A percentile compares a stretch with the other conserved stretches of the same genome.
Conservation (phyloP, 2,329 filamentous ascomycete species). For the Fusarium tanahbumbuense region DNA sequence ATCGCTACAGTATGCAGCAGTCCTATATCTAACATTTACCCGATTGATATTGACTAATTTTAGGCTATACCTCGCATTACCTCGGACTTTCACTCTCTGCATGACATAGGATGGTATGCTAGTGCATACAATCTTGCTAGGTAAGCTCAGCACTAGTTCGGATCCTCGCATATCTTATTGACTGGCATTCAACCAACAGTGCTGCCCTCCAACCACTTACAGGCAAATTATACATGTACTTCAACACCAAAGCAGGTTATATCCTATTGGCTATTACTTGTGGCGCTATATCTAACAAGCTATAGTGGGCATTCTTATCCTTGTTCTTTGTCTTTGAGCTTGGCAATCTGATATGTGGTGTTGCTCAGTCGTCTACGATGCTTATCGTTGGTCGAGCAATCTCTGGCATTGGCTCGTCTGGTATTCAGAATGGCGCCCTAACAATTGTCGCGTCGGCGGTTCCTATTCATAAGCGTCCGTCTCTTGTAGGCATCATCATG, state of each 20-base stretch:
- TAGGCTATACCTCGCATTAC: conserved; percentile 64
- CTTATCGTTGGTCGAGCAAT: conserved; percentile 64
- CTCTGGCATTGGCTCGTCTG: conserved; percentile 60
- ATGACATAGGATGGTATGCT: conserved; percentile 68
- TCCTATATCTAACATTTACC: not conserved
- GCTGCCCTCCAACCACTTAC: conserved; percentile 63
- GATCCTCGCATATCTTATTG: conserved; percentile 41
- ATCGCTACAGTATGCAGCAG: conserved; percentile 58
- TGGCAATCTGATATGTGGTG: conserved; percentile 61
- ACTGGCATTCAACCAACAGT: conserved; percentile 46
- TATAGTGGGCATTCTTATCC: conserved; percentile 45
- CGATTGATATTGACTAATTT: conserved; percentile 1
- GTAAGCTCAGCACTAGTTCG: conserved; percentile 40
- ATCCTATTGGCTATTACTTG: conserved; percentile 50
- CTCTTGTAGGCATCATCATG: conserved; percentile 47
- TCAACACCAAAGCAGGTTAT: conserved; percentile 38
- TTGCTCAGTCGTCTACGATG: conserved; percentile 57
- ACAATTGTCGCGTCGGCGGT: conserved; percentile 50
- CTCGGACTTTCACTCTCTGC: conserved; percentile 60
- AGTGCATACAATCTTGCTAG: conserved; percentile 61
- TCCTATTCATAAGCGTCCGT: conserved; percentile 46
- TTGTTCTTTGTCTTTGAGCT: conserved; percentile 50
- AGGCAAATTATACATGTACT: conserved; percentile 61
- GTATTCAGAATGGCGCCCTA: conserved; percentile 54
- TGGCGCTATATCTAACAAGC: conserved; percentile 13